Evolutionary conservation across 2,329 filamentous ascomycete genomes (phyloP).

Genomic region (Cordyceps farinosa): DNA sequence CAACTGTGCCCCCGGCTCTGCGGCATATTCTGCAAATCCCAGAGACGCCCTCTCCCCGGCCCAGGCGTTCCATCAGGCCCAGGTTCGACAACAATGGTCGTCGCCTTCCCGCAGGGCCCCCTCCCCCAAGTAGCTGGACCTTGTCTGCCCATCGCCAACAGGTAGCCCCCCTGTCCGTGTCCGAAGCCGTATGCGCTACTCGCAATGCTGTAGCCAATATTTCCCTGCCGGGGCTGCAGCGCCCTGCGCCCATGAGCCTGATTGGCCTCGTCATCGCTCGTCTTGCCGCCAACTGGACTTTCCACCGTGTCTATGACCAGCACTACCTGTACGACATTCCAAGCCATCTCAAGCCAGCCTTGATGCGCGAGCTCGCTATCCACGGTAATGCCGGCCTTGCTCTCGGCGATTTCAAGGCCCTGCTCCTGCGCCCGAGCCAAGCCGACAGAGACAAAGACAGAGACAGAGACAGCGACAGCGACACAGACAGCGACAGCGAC

Average conservation of each 20-base stretch:
- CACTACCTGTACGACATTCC: slow-evolving; percentile 56
- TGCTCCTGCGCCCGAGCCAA: slow-evolving; percentile 38
- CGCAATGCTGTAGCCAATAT: slow-evolving; percentile 20
- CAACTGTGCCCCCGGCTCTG: slow-evolving; percentile 58
- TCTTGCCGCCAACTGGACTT: slow-evolving; percentile 53
- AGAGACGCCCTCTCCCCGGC: slow-evolving; percentile 50
- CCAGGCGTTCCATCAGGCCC: slow-evolving; percentile 41
- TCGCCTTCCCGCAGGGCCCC: slow-evolving; percentile 54
- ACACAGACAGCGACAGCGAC: slow-evolving; percentile 8
- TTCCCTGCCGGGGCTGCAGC: slow-evolving; percentile 43
- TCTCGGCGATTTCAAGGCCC: slow-evolving; percentile 45
- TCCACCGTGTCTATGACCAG: slow-evolving; percentile 52
- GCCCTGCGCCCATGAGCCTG: slow-evolving; percentile 45
- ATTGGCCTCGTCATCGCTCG: slow-evolving; percentile 48
- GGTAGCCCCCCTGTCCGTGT: not conserved
- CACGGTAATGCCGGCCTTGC: slow-evolving; percentile 46
- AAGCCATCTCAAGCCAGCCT: slow-evolving; percentile 47
- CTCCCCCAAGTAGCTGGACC: slow-evolving; percentile 57
- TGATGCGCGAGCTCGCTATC: slow-evolving; percentile 49
- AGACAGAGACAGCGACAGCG: not conserved
- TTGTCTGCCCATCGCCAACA: slow-evolving; percentile 25
- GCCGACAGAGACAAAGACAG: slow-evolving; percentile 19
- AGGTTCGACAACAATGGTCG: slow-evolving; percentile 46
- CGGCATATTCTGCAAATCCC: slow-evolving; percentile 58
- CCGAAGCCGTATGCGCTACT: not conserved